Evolutionary conservation across 768 basidiomycete genomes (phyloP), one percentile per base, ranked within the genome.

Genomic region (Lanmaoa pseudosensibilis): DNA sequence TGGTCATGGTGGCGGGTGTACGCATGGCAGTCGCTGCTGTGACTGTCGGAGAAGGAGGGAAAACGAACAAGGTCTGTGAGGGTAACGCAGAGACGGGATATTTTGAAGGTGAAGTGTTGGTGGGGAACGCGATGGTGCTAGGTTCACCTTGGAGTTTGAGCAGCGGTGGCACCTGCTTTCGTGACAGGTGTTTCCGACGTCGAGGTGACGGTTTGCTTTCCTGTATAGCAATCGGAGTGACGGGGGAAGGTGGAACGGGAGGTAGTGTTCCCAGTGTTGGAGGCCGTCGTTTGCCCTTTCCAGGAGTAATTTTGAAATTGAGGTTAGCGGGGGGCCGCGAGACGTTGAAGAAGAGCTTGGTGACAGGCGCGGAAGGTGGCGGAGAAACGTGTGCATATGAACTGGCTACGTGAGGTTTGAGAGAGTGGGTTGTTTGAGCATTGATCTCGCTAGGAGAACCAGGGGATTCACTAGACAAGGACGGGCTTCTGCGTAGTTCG

Each of bases 21-120:
- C 74, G 71, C 50, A 80, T 81, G 44, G 83, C 77, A 64, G 77
- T 78, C 66, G 63, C 30, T 32, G 60, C 59, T 76, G 64, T 46
- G 78, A 83, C 46, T 8, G 70, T 79, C 72, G 83, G 90, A 5
- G 90, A 92, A 33, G 91, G 90, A 2, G 91, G 91, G 67, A 93
- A 93, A 37, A 93, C 86, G 63, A 93, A 92, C 45, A 93, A 78
- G 0, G 91, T 93, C 68, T 93, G 92, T 2, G 90, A 90, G 33
- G 88, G 87, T 34, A 86, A 81, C 52, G 65, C 67, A 25, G 72
- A 60, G 32, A 67, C 60, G n/a, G 63, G 56, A 52, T 65, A 65
- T 50, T 67, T 70, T 21, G 52, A 56, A 56, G 57, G 52, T 45
- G 53, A 54, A 21, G 51, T 49, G 59, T 72, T 59, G 30, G 62